A percentile compares a stretch with the other conserved stretches of the same genome.
These are phyloP conservation scores for Marasmius fiardii DNA, from an alignment of 1,284 basidiomycete species.

Conservation along the genomic window DNA sequence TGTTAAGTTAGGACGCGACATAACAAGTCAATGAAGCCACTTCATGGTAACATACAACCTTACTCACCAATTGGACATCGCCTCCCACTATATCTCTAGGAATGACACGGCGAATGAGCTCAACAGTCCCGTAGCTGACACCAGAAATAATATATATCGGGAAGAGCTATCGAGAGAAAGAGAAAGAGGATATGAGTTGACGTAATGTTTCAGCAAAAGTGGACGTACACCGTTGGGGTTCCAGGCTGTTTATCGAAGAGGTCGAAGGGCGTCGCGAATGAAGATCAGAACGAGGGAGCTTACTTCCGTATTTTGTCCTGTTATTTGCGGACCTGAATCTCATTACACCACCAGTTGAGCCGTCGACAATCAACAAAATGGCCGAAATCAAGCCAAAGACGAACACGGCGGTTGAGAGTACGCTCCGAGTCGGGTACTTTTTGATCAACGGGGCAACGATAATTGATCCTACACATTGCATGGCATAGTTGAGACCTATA, in stretches of 20 bases:
- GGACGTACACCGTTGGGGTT: slow-evolving; percentile 23
- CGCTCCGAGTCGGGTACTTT: slow-evolving; percentile 27
- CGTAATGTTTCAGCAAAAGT: not conserved
- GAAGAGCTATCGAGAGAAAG: slow-evolving; percentile 21
- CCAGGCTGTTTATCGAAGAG: slow-evolving; percentile 14
- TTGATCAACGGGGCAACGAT: slow-evolving; percentile 29
- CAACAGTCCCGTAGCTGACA: slow-evolving; percentile 29
- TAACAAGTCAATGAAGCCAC: no score
- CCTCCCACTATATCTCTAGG: slow-evolving; percentile 31
- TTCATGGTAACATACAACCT: not conserved
- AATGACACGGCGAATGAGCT: slow-evolving; percentile 31
- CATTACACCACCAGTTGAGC: slow-evolving; percentile 27
- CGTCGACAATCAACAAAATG: slow-evolving; percentile 28
- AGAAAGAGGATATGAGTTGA: not conserved
- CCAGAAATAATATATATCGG: slow-evolving; percentile 28
- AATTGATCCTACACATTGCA: slow-evolving; percentile 31
- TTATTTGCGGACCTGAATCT: slow-evolving; percentile 17
- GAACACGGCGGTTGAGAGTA: slow-evolving; percentile 23
- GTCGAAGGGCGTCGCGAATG: not conserved
- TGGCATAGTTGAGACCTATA: slow-evolving; percentile 29
- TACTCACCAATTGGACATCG: slow-evolving; percentile 24
- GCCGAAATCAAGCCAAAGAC: slow-evolving; percentile 27
- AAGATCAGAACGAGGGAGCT: not conserved
- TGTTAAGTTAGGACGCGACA: slow-evolving; percentile 3
- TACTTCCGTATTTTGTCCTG: slow-evolving; percentile 19